Evolutionary conservation across 1,284 basidiomycete genomes (phyloP).

Genomic region (Puccinia hordei): DNA sequence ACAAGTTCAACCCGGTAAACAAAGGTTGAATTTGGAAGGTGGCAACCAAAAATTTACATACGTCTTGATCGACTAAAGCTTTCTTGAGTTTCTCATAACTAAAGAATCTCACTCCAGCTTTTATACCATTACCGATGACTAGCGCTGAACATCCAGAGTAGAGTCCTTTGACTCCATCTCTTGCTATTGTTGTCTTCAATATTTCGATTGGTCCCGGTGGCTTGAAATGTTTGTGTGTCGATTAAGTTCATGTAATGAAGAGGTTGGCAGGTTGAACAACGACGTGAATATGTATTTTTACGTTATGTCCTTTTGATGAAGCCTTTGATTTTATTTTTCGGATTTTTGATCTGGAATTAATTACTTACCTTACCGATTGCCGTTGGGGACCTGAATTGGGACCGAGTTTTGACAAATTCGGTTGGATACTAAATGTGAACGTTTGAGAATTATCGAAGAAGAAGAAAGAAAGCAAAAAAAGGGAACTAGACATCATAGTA

Average conservation of each 20-base stretch:
- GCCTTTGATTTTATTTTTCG: constrained; percentile 11
- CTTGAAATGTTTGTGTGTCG: constrained; percentile 59
- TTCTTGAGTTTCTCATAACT: constrained; percentile 92
- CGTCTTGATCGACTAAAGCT: constrained; percentile 77
- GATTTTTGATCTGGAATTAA: constrained; percentile 64
- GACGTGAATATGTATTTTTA: neutral
- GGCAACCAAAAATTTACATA: constrained; percentile 58
- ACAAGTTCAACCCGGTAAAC: constrained; percentile 11
- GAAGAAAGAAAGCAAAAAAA: neutral
- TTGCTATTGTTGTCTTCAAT: constrained; percentile 70
- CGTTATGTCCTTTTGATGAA: neutral
- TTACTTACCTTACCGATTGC: constrained; percentile 41
- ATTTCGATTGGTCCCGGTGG: constrained; percentile 71
- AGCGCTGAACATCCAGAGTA: constrained; percentile 85
- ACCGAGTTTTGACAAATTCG: constrained; percentile 78
- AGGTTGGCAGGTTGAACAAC: constrained; percentile 2
- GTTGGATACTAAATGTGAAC: constrained; percentile 78
- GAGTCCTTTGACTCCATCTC: constrained; percentile 73
- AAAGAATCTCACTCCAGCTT: constrained; percentile 92
- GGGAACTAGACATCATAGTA: neutral
- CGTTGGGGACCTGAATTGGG: constrained; percentile 61
- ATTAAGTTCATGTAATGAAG: neutral
- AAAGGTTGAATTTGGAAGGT: neutral
- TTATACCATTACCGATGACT: constrained; percentile 82
- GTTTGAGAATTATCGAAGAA: neutral